Base-by-base conservation (phyloP, 2,329 filamentous ascomycete species). In the Allantophomopsis cytisporea region DNA sequence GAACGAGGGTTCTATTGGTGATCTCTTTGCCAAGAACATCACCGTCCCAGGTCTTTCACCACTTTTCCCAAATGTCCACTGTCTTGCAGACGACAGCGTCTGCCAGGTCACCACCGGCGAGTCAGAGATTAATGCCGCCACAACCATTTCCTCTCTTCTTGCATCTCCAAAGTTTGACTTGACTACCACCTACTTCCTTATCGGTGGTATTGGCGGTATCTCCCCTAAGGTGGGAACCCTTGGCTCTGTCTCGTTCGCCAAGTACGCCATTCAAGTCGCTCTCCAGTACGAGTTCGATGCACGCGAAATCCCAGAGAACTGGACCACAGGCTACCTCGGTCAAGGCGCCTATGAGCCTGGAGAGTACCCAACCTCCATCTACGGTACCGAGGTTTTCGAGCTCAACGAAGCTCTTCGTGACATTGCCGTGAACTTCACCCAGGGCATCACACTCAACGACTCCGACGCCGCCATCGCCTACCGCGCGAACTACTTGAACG, bases 241-340 rank as follows among this genome's bases (percentile, higher is more conserved):
- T 4, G 74, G 71, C 35, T 69, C 71, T 32, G 80, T 83, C 0
- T 77, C 78, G 1, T 73, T 88, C 39, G 71, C 76, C 31, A 69
- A 73, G 16, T 88, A 76, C 51, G 73, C 80, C 1, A 69, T 87
- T 5, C 83, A 87, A 53, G 80, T 85, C 2, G 80, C 76, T 0
- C 62, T 86, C 39, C 81, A 87, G 55, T 83, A 85, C 47, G 82
- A 87, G 56, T 73, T 87, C 44, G 81, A 86, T 48, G 61, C 71
- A 1, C 71, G 81, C 28, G 80, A 84, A 44, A 71, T 83, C 28
- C 77, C 80, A 0, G 52, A 53, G 2, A 77, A 76, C 54, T 84
- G 69, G 58, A 61, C 68, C 1, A 81, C 78, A 0, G 80, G 80
- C 5, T 86, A 86, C 54, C 65, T 86, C 21, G 70, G 78, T 1